Percentiles rank a stretch among this genome's conserved stretches.
Evolutionary conservation across 768 basidiomycete species (phyloP).

Genomic region (Podaxis sp.): DNA sequence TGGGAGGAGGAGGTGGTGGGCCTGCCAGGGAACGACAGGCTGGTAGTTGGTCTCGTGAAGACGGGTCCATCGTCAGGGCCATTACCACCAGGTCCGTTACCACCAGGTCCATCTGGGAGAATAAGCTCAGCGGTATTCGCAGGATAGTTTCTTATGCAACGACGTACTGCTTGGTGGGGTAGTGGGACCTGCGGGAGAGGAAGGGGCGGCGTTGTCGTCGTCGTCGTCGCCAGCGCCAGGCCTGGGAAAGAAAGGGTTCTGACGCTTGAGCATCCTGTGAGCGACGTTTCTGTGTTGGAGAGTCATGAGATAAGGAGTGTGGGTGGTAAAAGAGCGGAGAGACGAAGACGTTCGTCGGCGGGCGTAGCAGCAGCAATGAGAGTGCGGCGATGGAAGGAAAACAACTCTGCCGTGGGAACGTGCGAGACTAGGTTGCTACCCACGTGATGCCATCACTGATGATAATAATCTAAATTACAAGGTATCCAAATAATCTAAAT

Average conservation of each 20-base stretch:
- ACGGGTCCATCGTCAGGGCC: slow-evolving; percentile 1
- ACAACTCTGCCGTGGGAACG: slow-evolving; percentile 3
- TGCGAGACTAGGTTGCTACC: background rate
- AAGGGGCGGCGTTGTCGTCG: background rate
- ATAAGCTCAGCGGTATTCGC: background rate
- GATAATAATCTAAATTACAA: too few species aligned
- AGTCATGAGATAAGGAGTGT: slow-evolving; percentile 29
- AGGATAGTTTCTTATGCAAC: background rate
- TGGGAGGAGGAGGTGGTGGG: slow-evolving; percentile 10
- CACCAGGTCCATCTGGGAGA: background rate
- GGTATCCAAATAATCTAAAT: background rate
- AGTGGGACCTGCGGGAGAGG: background rate
- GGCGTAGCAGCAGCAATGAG: background rate
- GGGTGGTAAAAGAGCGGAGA: slow-evolving; percentile 24
- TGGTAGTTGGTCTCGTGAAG: background rate
- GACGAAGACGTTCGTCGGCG: slow-evolving; percentile 11
- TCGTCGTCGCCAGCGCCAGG: background rate
- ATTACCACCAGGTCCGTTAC: background rate
- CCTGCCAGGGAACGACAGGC: background rate
- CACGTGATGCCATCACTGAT: background rate
- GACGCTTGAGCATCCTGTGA: slow-evolving; percentile 28
- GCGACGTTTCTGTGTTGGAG: slow-evolving; percentile 27
- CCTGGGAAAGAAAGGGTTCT: background rate
- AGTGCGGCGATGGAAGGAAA: slow-evolving; percentile 14
- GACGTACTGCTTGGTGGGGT: background rate